These are phyloP conservation scores for Jackrogersella multiformis DNA, from an alignment of 495 filamentous ascomycete genomes.

Conservation along the genomic window DNA sequence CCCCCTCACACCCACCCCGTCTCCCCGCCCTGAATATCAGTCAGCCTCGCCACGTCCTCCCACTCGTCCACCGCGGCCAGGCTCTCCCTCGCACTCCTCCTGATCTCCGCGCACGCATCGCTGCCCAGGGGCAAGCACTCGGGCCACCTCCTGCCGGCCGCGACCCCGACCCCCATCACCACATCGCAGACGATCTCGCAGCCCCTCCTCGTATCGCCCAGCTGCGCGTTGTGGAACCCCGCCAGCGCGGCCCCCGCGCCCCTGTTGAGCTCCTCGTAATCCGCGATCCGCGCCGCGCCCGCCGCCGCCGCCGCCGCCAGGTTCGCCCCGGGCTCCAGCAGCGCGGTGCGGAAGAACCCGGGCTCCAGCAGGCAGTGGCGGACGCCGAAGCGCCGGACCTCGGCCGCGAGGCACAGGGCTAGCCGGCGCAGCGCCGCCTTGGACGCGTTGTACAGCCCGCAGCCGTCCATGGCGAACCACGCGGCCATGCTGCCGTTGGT, in stretches of 20 bases:
- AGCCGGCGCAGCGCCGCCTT: slow-evolving; percentile 59
- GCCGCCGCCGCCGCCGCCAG: slow-evolving; percentile 1
- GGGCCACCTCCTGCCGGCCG: slow-evolving; percentile 36
- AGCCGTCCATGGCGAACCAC: too few relatives aligned
- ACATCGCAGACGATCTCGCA: slow-evolving; percentile 50
- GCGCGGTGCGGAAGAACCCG: slow-evolving; percentile 60
- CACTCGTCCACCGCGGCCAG: slow-evolving; percentile 15
- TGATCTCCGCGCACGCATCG: slow-evolving; percentile 30
- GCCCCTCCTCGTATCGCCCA: slow-evolving; percentile 49
- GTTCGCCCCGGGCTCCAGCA: slow-evolving; percentile 48
- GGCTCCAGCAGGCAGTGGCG: slow-evolving; percentile 57
- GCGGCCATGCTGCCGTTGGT: slow-evolving; percentile 37
- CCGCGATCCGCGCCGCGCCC: slow-evolving; percentile 19
- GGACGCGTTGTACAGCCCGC: slow-evolving; percentile 60
- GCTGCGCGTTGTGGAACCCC: slow-evolving; percentile 36
- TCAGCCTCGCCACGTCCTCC: slow-evolving; percentile 8
- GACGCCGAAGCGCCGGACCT: slow-evolving; percentile 56
- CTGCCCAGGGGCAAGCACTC: slow-evolving; percentile 35
- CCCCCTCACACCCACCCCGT: neutral
- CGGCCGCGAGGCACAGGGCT: slow-evolving; percentile 55
- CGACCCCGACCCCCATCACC: slow-evolving; percentile 44
- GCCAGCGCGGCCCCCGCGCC: neutral
- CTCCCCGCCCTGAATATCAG: slow-evolving; percentile 4
- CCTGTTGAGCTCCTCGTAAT: slow-evolving; percentile 31
- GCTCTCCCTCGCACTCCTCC: neutral